A percentile compares a stretch with the other conserved stretches of the same genome.
phyloP scores from a whole-genome alignment of 106 monocot species.

The Alisma plantagoaquatica region DNA sequence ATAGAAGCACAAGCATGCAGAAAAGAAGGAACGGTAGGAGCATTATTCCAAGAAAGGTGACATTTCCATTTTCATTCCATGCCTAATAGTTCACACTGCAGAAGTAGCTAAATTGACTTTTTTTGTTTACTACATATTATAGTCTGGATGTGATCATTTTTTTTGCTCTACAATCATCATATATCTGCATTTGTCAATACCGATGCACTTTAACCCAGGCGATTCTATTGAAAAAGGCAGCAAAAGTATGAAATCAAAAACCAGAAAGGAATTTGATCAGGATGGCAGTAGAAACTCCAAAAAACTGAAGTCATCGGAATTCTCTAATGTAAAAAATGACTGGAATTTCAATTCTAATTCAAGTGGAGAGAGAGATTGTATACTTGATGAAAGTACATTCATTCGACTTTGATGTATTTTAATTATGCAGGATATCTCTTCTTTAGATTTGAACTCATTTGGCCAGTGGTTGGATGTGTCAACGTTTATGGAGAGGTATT shows the following conservation, averaged over 20 bases:
- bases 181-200: neutral
- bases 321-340: conserved; percentile 22
- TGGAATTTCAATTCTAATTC: conserved; percentile 17
- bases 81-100: neutral
- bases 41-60: conserved; percentile 55
- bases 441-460: too few species aligned
- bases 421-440: too few species aligned
- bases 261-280: conserved; percentile 40
- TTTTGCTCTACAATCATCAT: neutral
- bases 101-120: neutral
- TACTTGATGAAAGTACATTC: too few species aligned
- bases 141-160: neutral
- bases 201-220: conserved; percentile 20
- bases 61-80: conserved; percentile 1
- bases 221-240: conserved; percentile 29
- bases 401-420: too few species aligned
- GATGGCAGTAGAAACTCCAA: conserved; percentile 42
- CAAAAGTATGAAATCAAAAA: conserved; percentile 46
- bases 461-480: too few species aligned
- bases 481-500: too few species aligned
- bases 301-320: conserved; percentile 46
- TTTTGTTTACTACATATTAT: neutral
- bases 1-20: conserved; percentile 21
- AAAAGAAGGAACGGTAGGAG: conserved; percentile 24
- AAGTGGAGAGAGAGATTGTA: conserved; percentile 13